A percentile compares a stretch with the other conserved stretches of the same genome.
Conservation (phyloP, 257 asterid genomes). For the Eustoma russellianum region DNA sequence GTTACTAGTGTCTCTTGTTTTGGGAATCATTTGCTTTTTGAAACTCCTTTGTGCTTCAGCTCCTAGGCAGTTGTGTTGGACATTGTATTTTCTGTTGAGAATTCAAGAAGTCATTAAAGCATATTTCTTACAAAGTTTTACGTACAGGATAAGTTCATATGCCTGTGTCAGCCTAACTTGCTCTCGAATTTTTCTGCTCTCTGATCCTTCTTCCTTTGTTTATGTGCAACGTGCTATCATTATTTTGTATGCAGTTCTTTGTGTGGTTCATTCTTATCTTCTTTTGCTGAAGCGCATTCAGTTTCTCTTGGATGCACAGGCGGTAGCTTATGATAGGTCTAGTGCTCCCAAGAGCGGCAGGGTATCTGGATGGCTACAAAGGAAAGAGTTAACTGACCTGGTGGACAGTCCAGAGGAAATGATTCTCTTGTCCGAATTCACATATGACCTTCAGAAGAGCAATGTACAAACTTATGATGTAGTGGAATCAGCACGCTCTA, state of each 20-base stretch:
- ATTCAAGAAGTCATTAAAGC: too few relatives aligned
- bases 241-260: background rate
- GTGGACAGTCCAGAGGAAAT: constrained; percentile 24
- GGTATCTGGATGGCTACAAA: constrained; percentile 74
- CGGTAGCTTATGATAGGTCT: constrained; percentile 85
- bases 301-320: constrained; percentile 34
- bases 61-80: too few relatives aligned
- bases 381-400: constrained; percentile 18
- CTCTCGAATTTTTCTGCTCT: too few relatives aligned
- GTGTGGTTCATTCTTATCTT: background rate
- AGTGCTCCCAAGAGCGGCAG: constrained; percentile 91
- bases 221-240: too few relatives aligned
- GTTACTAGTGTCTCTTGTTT: too few relatives aligned
- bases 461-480: constrained; percentile 70
- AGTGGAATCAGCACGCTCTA: constrained; percentile 32
- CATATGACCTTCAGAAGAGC: constrained; percentile 65
- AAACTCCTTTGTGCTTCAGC: too few relatives aligned
- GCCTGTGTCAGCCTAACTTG: too few relatives aligned
- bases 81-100: too few relatives aligned
- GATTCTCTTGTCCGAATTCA: constrained; percentile 54
- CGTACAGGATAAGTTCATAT: too few relatives aligned
- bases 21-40: too few relatives aligned
- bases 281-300: constrained; percentile 2
- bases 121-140: too few relatives aligned
- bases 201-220: too few relatives aligned